Evolutionary conservation across 192 early-diverging fungal genomes (phyloP), one percentile per base, ranked within the genome.

Genomic region (Linderina pennispora): DNA sequence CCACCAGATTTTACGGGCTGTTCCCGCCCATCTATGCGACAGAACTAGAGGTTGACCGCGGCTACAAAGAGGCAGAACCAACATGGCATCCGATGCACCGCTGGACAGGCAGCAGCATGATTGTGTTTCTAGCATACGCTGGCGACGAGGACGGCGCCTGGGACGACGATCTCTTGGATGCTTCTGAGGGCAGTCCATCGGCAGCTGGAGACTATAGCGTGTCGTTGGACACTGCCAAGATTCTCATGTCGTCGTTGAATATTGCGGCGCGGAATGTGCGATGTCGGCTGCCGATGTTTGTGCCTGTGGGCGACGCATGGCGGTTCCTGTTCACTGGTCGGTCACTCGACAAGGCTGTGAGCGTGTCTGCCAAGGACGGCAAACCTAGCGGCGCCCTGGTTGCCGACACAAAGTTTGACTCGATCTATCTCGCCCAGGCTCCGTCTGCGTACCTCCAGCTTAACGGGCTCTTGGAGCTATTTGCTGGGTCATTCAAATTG

Each of bases 181-280:
- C 53, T 33, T 21, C 53, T 51, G 35, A 23, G 55, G 31, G 45
- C 60, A 20, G 46, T 56, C 9, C 48, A 4, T 23, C 33, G 14
- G 22, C 15, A 11, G 31, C 53, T 20, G 50, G 49, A 20, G 61
- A 73, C 23, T 50, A 62, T 33, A 80, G 61, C 21, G 61, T 84
- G 18, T 81, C 83, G 32, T 53, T 81, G 10, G 73, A 76, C 42
- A 79, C 65, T 15, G 77, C 83, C 11, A 85, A 85, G 38, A 33
- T 74, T 0, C 49, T 85, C 13, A 55, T 81, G 26, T 82, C 83
- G 1, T 79, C 83, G n/a, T 78, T 82, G 57, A 74, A 78, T 22
- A 80, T 84, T 38, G 82, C 83, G 0, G 71, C 82, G 32, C 77
- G 78, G 31, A 85, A 82, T 62, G 79, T 72, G 14, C 75, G 64